These are phyloP conservation scores for Entophlyctis luteolus DNA, from an alignment of 192 early-diverging fungal species.

Conservation along the genomic window DNA sequence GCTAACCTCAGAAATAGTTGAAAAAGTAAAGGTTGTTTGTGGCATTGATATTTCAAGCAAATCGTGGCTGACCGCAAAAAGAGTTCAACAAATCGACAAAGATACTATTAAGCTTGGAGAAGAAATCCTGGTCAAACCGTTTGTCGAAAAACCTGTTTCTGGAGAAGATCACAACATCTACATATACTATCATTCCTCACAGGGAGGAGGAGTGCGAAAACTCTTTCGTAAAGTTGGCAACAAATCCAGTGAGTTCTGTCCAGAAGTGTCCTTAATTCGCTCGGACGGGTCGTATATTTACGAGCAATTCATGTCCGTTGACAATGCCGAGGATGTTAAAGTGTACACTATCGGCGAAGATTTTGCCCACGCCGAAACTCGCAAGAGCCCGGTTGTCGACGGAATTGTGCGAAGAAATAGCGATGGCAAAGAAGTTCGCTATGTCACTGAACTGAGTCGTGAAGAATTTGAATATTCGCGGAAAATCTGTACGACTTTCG, in stretches of 20 bases:
- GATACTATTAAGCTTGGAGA: constrained; percentile 62
- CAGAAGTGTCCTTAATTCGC: constrained; percentile 63
- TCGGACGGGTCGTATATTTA: constrained; percentile 83
- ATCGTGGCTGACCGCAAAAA: neutral
- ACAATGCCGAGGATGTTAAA: constrained; percentile 96
- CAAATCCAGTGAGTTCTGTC: constrained; percentile 88
- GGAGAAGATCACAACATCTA: constrained; percentile 96
- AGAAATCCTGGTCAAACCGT: constrained; percentile 77
- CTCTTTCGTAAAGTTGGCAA: constrained; percentile 70
- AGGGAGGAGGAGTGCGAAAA: constrained; percentile 65
- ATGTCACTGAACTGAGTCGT: constrained; percentile 73
- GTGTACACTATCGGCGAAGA: constrained; percentile 87
- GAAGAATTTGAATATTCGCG: constrained; percentile 77
- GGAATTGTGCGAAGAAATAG: constrained; percentile 91
- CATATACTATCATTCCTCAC: constrained; percentile 81
- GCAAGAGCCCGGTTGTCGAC: constrained; percentile 96
- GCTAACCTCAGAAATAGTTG: constrained; percentile 9
- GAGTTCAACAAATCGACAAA: constrained; percentile 24
- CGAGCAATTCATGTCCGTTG: constrained; percentile 90
- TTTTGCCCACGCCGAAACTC: constrained; percentile 93
- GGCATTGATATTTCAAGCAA: constrained; percentile 22
- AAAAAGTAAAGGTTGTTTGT: neutral
- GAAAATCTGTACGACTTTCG: constrained; percentile 74
- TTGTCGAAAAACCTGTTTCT: constrained; percentile 96
- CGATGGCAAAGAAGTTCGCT: constrained; percentile 96